A percentile compares a stretch with the other conserved stretches of the same genome.
Evolutionary conservation across 2,329 filamentous ascomycete species (phyloP).

Genomic region (Scedosporium minutisporum): DNA sequence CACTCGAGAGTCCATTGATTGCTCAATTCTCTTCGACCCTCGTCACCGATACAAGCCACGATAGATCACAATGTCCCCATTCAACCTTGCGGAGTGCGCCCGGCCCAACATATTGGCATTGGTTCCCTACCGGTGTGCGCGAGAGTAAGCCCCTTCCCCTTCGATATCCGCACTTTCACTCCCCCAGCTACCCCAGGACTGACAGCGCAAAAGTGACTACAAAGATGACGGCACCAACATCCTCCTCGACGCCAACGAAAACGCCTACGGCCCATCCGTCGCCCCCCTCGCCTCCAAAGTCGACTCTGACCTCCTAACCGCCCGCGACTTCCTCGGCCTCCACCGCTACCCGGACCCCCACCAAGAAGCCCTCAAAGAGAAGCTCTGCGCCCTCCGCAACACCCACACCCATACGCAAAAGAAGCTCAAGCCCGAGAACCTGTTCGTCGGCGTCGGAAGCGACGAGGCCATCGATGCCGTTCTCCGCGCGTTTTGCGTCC

Average conservation of each 20-base stretch:
- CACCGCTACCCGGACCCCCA: constrained; percentile 96
- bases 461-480: constrained; percentile 96
- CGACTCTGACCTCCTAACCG: constrained; percentile 22
- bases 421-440: constrained; percentile 64
- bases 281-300: constrained; percentile 38
- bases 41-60: no score
- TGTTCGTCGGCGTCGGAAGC: constrained; percentile 92
- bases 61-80: constrained; percentile 42
- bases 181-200: constrained; percentile 3
- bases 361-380: constrained; percentile 76
- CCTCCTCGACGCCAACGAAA: constrained; percentile 95
- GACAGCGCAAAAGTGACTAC: constrained; percentile 64
- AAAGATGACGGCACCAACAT: constrained; percentile 96
- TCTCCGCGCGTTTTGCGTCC: constrained; percentile 84
- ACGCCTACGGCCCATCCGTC: constrained; percentile 82
- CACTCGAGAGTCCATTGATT: no score
- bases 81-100: constrained; percentile 65
- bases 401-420: constrained; percentile 70
- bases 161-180: constrained; percentile 5
- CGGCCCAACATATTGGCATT: constrained; percentile 68
- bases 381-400: constrained; percentile 80
- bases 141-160: constrained; percentile 52
- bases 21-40: no score
- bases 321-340: constrained; percentile 66
- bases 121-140: constrained; percentile 69